Percentiles rank a stretch among this genome's conserved stretches.
Conservation (phyloP, 768 basidiomycete genomes). For the Cubamyces lactineus region DNA sequence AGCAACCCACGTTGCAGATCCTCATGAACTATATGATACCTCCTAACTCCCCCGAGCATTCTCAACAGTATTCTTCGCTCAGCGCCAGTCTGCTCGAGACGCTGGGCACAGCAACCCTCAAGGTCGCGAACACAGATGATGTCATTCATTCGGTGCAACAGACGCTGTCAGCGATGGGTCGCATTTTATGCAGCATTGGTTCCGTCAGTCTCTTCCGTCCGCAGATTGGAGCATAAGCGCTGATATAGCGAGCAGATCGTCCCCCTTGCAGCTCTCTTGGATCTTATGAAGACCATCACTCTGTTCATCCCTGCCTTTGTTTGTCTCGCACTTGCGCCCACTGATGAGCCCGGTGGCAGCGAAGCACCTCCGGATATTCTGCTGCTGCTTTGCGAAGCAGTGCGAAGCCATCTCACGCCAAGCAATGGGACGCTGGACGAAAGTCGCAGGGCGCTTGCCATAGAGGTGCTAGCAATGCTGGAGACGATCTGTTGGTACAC, state of each 20-base stretch:
- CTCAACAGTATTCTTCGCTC: conserved; percentile 44
- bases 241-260: conserved; percentile 39
- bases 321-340: conserved; percentile 10
- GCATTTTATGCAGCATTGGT: conserved; percentile 18
- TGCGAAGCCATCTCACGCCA: conserved; percentile 45
- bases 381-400: conserved; percentile 43
- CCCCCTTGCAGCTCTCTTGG: conserved; percentile 53
- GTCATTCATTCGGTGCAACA: conserved; percentile 22
- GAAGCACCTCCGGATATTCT: conserved; percentile 41
- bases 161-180: conserved; percentile 28
- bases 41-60: conserved; percentile 27
- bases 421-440: conserved; percentile 21
- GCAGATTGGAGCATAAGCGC: conserved; percentile 31
- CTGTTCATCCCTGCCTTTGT: conserved; percentile 44
- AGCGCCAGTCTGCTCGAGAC: conserved; percentile 51
- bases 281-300: conserved; percentile 51
- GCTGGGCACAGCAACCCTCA: conserved; percentile 38
- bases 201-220: conserved; percentile 36
- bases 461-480: conserved; percentile 50
- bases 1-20: conserved; percentile 53
- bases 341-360: conserved; percentile 23
- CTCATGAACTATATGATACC: conserved; percentile 46
- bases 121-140: conserved; percentile 13
- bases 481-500: conserved; percentile 57
- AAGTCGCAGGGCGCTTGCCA: conserved; percentile 35